These are phyloP conservation scores for Elsinoe perseae DNA, from an alignment of 2,329 filamentous ascomycete genomes.

Conservation along the genomic window DNA sequence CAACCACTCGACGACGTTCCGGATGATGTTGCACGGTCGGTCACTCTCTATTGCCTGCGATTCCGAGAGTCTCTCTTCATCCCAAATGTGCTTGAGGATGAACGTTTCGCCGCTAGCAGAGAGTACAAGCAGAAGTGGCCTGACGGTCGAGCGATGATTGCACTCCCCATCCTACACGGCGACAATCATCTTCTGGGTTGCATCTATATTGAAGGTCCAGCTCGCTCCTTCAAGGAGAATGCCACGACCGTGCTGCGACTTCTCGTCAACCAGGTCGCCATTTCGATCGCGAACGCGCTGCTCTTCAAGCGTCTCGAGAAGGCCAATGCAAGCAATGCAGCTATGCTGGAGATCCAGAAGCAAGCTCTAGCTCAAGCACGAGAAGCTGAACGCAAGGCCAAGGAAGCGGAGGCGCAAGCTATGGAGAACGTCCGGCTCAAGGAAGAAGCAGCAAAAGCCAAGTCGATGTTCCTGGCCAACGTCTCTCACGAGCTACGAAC, in stretches of 20 bases:
- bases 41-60: constrained; percentile 67
- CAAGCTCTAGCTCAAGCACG: constrained; percentile 63
- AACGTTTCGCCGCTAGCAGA: constrained; percentile 59
- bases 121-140: constrained; percentile 60
- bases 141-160: constrained; percentile 65
- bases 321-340: constrained; percentile 67
- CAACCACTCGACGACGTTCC: constrained; percentile 56
- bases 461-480: constrained; percentile 63
- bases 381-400: constrained; percentile 67
- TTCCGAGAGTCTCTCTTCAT: constrained; percentile 70
- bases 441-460: constrained; percentile 74
- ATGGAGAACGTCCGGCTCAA: constrained; percentile 73
- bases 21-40: constrained; percentile 64
- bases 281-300: constrained; percentile 57
- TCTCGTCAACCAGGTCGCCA: constrained; percentile 67
- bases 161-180: constrained; percentile 70
- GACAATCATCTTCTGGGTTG: constrained; percentile 63
- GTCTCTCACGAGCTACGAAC: constrained; percentile 53
- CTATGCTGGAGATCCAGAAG: constrained; percentile 72
- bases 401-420: constrained; percentile 66
- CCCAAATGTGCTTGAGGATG: constrained; percentile 64
- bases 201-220: constrained; percentile 66
- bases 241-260: constrained; percentile 50
- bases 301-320: constrained; percentile 64
- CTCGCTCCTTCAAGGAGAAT: constrained; percentile 69